phyloP scores from a whole-genome alignment of 2,329 filamentous ascomycete genomes.

The Hypoxylon sp. region DNA sequence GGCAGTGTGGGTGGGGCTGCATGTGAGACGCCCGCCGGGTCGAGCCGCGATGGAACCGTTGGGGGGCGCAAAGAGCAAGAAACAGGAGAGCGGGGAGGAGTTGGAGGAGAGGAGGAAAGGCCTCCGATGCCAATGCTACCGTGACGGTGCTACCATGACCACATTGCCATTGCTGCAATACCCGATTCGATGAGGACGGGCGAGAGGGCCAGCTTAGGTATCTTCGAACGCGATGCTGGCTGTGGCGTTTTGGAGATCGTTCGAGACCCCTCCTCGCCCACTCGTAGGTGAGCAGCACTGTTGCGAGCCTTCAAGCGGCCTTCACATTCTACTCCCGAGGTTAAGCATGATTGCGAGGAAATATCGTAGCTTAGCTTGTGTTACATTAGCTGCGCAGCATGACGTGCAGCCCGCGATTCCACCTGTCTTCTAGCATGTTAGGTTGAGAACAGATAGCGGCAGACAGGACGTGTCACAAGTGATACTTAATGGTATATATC shows the following conservation, averaged over 20 bases:
- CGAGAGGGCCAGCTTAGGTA: background rate
- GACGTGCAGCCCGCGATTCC: no score
- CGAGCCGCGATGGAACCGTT: conserved; percentile 11
- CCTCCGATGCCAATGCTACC: background rate
- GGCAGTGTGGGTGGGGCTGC: conserved; percentile 11
- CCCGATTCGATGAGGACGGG: background rate
- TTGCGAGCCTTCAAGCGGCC: background rate
- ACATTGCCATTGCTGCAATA: background rate
- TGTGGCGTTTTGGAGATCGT: background rate
- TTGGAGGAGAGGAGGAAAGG: conserved; percentile 24
- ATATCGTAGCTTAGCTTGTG: background rate
- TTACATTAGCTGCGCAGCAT: background rate
- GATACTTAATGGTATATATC: no score
- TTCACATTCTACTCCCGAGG: background rate
- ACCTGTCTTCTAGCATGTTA: background rate
- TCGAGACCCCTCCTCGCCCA: no score
- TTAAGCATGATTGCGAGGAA: conserved; percentile 1
- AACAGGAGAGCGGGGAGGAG: conserved; percentile 32
- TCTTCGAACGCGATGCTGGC: background rate
- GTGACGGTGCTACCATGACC: background rate
- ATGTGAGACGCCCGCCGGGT: conserved; percentile 8
- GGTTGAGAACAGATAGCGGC: background rate
- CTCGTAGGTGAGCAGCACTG: background rate
- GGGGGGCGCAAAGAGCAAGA: conserved; percentile 1
- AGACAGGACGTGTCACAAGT: background rate